These are phyloP conservation scores for Colletotrichum tropicicola DNA, from an alignment of 2,329 filamentous ascomycete genomes.

Conservation along the genomic window DNA sequence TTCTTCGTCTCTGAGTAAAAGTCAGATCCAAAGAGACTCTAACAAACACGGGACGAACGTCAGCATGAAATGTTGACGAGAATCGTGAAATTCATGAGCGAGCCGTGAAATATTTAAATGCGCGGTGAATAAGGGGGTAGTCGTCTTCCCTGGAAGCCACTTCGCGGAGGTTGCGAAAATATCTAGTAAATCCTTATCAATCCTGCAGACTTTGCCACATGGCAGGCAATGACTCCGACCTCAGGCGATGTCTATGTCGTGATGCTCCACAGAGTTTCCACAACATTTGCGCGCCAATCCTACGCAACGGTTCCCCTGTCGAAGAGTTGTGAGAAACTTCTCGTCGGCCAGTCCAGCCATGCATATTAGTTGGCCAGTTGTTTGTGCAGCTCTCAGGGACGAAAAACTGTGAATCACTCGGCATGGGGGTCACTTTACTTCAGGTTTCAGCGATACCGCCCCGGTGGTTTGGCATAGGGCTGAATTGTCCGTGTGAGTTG, in stretches of 20 bases:
- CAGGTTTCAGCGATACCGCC: background rate
- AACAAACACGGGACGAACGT: background rate
- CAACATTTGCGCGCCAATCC: conserved; percentile 11
- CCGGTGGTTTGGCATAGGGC: background rate
- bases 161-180: conserved; percentile 1
- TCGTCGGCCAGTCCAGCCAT: background rate
- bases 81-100: background rate
- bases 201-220: conserved; percentile 15
- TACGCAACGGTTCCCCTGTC: background rate
- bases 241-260: conserved; percentile 9
- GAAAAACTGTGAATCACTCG: background rate
- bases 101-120: background rate
- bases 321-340: background rate
- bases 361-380: too few relatives aligned
- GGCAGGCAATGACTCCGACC: conserved; percentile 1
- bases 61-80: background rate
- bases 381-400: background rate
- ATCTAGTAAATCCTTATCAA: conserved; percentile 4
- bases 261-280: conserved; percentile 23
- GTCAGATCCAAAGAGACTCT: background rate
- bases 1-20: background rate
- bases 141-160: background rate
- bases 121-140: background rate
- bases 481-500: background rate
- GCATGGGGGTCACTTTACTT: background rate